phyloP scores from a whole-genome alignment of 768 basidiomycete genomes.

The Leucocoprinus birnbaumii region DNA sequence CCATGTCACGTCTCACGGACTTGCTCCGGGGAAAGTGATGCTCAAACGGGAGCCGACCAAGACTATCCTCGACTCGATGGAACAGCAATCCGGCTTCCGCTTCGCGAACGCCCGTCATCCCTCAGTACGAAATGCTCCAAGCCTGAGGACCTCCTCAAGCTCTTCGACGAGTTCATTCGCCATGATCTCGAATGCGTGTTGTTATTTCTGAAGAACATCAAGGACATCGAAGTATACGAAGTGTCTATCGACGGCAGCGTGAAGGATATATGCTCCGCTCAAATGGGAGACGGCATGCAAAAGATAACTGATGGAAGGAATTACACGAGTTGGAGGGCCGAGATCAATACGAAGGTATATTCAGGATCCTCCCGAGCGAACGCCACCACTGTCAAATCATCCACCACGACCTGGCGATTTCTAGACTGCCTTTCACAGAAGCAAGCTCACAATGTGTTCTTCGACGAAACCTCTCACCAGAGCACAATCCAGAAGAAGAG shows the following conservation, averaged over 20 bases:
- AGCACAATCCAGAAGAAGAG: background rate
- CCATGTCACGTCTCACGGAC: slow-evolving; percentile 17
- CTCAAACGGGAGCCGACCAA: background rate
- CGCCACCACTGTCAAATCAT: background rate
- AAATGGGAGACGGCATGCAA: background rate
- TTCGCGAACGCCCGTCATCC: slow-evolving; percentile 28
- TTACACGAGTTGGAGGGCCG: background rate
- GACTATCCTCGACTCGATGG: slow-evolving; percentile 24
- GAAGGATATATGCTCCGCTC: background rate
- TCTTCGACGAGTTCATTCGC: slow-evolving; percentile 37
- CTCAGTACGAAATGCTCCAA: slow-evolving; percentile 30
- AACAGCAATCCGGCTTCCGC: slow-evolving; percentile 43
- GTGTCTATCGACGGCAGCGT: slow-evolving; percentile 23
- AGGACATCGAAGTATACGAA: slow-evolving; percentile 34
- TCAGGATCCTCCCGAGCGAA: background rate
- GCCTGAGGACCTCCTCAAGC: slow-evolving; percentile 25
- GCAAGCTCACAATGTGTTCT: background rate
- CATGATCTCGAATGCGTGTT: slow-evolving; percentile 35
- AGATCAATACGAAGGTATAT: background rate
- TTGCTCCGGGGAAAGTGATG: slow-evolving; percentile 14
- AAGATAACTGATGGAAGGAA: background rate
- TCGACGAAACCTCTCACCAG: background rate
- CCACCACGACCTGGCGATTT: slow-evolving; percentile 3
- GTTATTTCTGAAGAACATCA: slow-evolving; percentile 39
- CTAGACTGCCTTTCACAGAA: slow-evolving; percentile 3